phyloP scores from a whole-genome alignment of 2,329 filamentous ascomycete species.

The Trichoderma brevicompactum region DNA sequence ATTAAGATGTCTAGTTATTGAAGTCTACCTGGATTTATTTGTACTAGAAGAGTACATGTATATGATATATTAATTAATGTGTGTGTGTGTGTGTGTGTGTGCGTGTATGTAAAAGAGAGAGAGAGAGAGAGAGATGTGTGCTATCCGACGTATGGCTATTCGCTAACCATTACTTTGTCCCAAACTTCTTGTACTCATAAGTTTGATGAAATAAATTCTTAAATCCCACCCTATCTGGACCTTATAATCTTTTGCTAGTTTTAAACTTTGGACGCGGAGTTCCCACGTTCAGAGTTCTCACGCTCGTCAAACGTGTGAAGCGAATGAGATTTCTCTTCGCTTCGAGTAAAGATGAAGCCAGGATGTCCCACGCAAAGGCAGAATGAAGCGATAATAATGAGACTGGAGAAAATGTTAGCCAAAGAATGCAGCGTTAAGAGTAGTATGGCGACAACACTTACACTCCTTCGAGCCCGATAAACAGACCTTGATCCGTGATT shows the following conservation, averaged over 20 bases:
- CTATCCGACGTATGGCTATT: no score
- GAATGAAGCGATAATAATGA: conserved; percentile 44
- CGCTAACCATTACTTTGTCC: no score
- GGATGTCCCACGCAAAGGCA: conserved; percentile 47
- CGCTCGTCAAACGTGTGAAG: not conserved
- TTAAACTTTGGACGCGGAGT: not conserved
- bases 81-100: no score
- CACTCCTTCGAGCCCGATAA: conserved; percentile 60
- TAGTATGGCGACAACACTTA: conserved; percentile 34
- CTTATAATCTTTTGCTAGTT: not conserved
- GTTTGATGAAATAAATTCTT: no score
- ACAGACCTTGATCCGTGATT: conserved; percentile 55
- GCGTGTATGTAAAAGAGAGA: no score
- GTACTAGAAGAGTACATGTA: no score
- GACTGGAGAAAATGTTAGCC: conserved; percentile 34
- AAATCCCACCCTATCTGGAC: no score
- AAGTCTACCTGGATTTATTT: no score
- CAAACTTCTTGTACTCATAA: no score
- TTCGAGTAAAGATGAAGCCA: conserved; percentile 35
- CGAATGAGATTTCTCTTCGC: not conserved
- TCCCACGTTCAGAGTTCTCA: not conserved
- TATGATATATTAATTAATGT: no score
- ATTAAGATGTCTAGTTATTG: no score
- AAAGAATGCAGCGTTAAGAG: not conserved
- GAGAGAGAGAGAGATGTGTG: no score